Evolutionary conservation across 768 basidiomycete genomes (phyloP).

Genomic region (Neoboletus brunneissimus): DNA sequence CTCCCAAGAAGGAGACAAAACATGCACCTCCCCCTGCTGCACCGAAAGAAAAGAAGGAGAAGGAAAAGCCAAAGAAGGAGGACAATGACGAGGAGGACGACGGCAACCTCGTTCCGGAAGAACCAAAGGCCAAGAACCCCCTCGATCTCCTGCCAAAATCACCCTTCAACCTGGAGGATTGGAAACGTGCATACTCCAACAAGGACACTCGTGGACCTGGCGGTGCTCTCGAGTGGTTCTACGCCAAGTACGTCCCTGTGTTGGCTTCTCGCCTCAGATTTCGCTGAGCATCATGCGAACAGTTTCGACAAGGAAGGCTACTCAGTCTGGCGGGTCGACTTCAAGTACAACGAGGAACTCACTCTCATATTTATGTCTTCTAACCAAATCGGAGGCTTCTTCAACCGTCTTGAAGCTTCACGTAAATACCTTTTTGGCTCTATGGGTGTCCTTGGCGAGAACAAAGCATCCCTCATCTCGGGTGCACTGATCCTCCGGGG

Average conservation of each 20-base stretch:
- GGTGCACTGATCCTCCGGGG: constrained; percentile 87
- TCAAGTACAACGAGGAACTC: constrained; percentile 95
- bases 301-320: constrained; percentile 89
- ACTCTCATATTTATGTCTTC: constrained; percentile 92
- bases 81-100: constrained; percentile 74
- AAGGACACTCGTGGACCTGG: constrained; percentile 85
- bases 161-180: constrained; percentile 87
- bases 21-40: constrained; percentile 39
- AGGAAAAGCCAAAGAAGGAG: constrained; percentile 57
- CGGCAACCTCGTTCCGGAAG: constrained; percentile 65
- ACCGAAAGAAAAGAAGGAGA: constrained; percentile 59
- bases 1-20: constrained; percentile 70
- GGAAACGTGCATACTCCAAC: constrained; percentile 98
- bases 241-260: constrained; percentile 66
- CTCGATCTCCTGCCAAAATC: constrained; percentile 89
- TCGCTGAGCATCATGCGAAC: constrained; percentile 6
- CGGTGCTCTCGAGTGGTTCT: constrained; percentile 94
- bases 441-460: constrained; percentile 80
- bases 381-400: constrained; percentile 94
- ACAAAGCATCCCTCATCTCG: constrained; percentile 75
- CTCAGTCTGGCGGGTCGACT: constrained; percentile 90
- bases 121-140: constrained; percentile 93
- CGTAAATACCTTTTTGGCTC: constrained; percentile 97
- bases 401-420: constrained; percentile 95
- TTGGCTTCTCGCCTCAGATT: not conserved